Evolutionary conservation across 192 early-diverging fungal genomes (phyloP).

Genomic region (Linnemannia hyalina): DNA sequence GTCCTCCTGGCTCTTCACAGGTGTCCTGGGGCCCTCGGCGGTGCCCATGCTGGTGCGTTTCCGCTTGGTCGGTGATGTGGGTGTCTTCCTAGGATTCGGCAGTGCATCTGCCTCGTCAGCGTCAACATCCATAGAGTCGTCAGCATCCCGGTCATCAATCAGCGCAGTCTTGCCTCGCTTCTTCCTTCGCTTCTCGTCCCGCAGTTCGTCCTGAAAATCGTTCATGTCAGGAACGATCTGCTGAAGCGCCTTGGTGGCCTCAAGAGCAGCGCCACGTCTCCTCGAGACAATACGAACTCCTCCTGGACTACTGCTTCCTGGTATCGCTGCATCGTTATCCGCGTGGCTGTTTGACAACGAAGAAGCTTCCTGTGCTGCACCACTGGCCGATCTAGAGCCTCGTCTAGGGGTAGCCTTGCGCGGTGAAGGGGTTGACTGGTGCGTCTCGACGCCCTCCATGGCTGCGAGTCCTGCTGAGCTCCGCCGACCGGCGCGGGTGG

Average conservation of each 20-base stretch:
- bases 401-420: neutral
- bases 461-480: neutral
- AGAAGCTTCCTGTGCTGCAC: neutral
- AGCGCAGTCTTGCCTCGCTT: neutral
- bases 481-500: neutral
- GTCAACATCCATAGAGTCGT: slow-evolving; percentile 23
- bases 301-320: neutral
- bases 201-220: slow-evolving; percentile 51
- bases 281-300: slow-evolving; percentile 17
- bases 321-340: neutral
- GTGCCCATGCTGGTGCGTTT: slow-evolving; percentile 28
- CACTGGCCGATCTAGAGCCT: neutral
- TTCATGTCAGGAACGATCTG: slow-evolving; percentile 55
- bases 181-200: slow-evolving; percentile 60
- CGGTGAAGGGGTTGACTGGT: neutral
- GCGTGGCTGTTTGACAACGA: neutral
- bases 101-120: neutral
- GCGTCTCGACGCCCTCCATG: neutral
- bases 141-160: neutral
- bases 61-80: slow-evolving; percentile 46
- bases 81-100: neutral
- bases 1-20: slow-evolving; percentile 45
- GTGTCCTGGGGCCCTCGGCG: slow-evolving; percentile 25
- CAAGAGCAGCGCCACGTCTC: slow-evolving; percentile 39
- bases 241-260: slow-evolving; percentile 37